Base-by-base conservation (phyloP, 805 yeast species). In the Jamesozyma hellenica region DNA sequence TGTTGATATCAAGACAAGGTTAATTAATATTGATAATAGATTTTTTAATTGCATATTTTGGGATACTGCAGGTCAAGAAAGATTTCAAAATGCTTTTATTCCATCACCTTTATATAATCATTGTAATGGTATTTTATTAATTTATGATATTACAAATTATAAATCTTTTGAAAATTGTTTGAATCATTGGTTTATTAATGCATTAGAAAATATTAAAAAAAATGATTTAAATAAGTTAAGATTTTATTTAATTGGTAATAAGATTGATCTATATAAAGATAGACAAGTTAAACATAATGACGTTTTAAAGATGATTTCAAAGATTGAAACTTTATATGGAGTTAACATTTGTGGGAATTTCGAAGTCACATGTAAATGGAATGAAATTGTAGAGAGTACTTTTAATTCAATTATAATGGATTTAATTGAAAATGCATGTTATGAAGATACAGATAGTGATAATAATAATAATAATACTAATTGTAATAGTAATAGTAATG, bases 1-100 rank as follows among this genome's bases (percentile, higher is more conserved):
- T 12, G 66, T 70, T 5, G 74, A 70, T 46, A 56, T 70, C 34
- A 69, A 68, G 50, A 65, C 67, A 8, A 64, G 67, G 36, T 44
- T 64, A 12, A 63, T 69, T 11, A 67, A 65, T 44, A 64, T 70
- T 13, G 72, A 68, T 46, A 65, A 67, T 18, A 52, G 66, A 33
- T 56, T 56, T 34, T 69, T 67, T 54, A 68, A 69, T 46, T 61
- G 69, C 12, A 65, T 64, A 8, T 48, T 70, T 39, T 70, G 74
- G 74, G 74, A 69, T 46, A 69, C 74, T 12, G 75, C 75, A 3
- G 75, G 75, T 3, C 74, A 70, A 51, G 74, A 70, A 47, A 55
- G 73, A 37, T 70, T 66, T 42, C 56, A 70, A 43, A 68, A 70
- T 34, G 67, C 68, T 5, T 53, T 60, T 52, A 64, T 67, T 30